phyloP scores from a whole-genome alignment of 371 early-diverging fungal genomes.

The Fennellomyces sp. region DNA sequence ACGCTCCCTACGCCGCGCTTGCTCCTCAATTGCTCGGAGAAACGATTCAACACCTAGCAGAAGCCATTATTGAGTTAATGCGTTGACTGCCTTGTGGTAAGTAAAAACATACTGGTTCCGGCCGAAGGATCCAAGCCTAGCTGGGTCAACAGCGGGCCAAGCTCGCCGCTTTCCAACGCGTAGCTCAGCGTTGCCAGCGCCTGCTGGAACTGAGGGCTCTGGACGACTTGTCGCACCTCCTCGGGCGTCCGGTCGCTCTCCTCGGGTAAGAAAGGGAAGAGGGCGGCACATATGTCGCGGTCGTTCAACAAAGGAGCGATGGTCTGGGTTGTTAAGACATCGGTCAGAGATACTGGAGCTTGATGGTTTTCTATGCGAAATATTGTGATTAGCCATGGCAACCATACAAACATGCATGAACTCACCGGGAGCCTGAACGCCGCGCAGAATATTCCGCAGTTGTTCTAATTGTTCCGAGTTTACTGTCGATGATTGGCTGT shows the following conservation, averaged over 20 bases:
- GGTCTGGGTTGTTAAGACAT: conserved; percentile 58
- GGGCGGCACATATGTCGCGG: conserved; percentile 51
- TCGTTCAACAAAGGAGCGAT: conserved; percentile 61
- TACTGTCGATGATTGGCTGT: conserved; percentile 8
- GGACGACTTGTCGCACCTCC: conserved; percentile 61
- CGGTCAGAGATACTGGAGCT: conserved; percentile 21
- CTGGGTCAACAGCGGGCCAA: conserved; percentile 66
- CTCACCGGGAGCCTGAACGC: conserved; percentile 32
- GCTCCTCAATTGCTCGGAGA: conserved; percentile 63
- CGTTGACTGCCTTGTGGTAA: background rate
- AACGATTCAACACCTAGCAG: conserved; percentile 68
- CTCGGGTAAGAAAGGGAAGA: conserved; percentile 72
- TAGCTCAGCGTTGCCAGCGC: conserved; percentile 64
- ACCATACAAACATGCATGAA: background rate
- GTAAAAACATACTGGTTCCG: conserved; percentile 22
- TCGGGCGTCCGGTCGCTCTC: conserved; percentile 47
- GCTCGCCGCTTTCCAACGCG: conserved; percentile 71
- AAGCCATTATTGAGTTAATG: background rate
- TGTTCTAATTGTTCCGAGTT: conserved; percentile 24
- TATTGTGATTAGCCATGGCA: too few relatives aligned
- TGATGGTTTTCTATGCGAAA: background rate
- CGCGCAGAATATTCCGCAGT: conserved; percentile 24
- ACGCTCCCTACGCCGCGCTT: conserved; percentile 48
- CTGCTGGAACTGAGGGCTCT: conserved; percentile 74
- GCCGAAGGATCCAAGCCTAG: conserved; percentile 65